These are phyloP conservation scores for Arthrobotrys conoides DNA, from an alignment of 2,329 filamentous ascomycete genomes.

Conservation along the genomic window DNA sequence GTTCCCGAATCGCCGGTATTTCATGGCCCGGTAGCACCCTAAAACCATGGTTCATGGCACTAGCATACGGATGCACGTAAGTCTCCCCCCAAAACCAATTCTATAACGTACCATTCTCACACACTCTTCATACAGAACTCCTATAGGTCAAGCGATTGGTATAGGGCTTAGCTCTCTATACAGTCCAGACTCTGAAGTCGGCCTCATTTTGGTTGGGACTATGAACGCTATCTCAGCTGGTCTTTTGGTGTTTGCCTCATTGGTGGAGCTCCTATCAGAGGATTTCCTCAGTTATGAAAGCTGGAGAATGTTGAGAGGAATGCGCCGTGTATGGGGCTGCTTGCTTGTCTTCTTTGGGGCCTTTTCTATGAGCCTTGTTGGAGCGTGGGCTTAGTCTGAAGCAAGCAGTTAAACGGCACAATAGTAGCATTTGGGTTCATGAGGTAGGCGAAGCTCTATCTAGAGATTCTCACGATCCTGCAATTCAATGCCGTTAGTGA, in stretches of 20 bases:
- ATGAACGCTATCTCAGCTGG: conserved; percentile 90
- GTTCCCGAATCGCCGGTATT: conserved; percentile 78
- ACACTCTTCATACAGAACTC: conserved; percentile 73
- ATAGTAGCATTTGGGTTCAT: too few relatives aligned
- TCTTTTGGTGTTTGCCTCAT: conserved; percentile 82
- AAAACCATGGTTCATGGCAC: conserved; percentile 75
- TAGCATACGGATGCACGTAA: conserved; percentile 71
- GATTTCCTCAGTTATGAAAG: conserved; percentile 85
- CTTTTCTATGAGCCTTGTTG: conserved; percentile 77
- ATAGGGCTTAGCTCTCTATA: conserved; percentile 83
- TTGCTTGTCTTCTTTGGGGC: conserved; percentile 76
- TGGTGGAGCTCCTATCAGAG: conserved; percentile 87
- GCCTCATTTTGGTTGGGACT: conserved; percentile 84
- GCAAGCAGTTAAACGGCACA: too few relatives aligned
- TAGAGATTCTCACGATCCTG: too few relatives aligned
- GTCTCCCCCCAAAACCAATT: not conserved
- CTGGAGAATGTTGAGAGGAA: conserved; percentile 76
- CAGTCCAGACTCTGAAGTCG: conserved; percentile 81
- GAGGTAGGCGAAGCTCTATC: too few relatives aligned
- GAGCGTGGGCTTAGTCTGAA: conserved; percentile 75
- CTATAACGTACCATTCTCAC: not conserved
- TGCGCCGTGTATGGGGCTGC: conserved; percentile 74
- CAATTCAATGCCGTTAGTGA: too few relatives aligned
- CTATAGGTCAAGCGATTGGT: conserved; percentile 86
- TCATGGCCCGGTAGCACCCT: conserved; percentile 73